Evolutionary conservation across 371 early-diverging fungal genomes (phyloP), one percentile per base, ranked within the genome.

Genomic region (Sporodiniella umbellata): DNA sequence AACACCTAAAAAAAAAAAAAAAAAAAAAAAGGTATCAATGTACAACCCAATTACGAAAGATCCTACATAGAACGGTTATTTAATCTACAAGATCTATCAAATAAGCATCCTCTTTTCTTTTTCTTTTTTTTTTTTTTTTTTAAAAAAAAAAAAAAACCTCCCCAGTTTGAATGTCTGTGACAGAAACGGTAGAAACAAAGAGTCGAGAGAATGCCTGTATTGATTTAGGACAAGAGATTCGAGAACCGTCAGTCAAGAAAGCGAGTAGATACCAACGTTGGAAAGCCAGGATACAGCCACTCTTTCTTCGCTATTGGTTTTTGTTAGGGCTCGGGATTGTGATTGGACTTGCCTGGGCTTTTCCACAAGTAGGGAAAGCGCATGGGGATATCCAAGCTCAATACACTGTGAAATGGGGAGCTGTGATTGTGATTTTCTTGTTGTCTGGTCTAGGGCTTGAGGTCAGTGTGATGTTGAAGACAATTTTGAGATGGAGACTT

Each of bases 391-490:
- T 88, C 38, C 65, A 80, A 15, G 72, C 84, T n/a, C 84, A 88
- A 54, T 85, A 81, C 48, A 71, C 80, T 1, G 76, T 87, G 44
- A 83, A 81, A 54, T 87, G 85, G 70, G 86, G 75, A 33, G 79
- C 76, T 14, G 85, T 86, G 17, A 72, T 79, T 47, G 52, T 86
- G 19, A 85, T 87, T 48, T 89, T 89, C 63, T 74, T 89, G 30
- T 62, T 87, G 12, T 84, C 87, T 0, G 89, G 88, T 0, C 66
- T 89, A 7, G 79, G 81, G 0, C 60, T 89, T 48, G 84, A 86
- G 56, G 78, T 85, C 10, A 64, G 70, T 33, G 83, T 80, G 24
- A 74, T 89, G 52, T 24, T 75, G 5, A 58, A 66, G 30, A 78
- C 83, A 0, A 70, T 86, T 30, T 48, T 82, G 30, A 69, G 76